Conservation (phyloP, 1,284 basidiomycete genomes). For the Amylostereum areolatum region DNA sequence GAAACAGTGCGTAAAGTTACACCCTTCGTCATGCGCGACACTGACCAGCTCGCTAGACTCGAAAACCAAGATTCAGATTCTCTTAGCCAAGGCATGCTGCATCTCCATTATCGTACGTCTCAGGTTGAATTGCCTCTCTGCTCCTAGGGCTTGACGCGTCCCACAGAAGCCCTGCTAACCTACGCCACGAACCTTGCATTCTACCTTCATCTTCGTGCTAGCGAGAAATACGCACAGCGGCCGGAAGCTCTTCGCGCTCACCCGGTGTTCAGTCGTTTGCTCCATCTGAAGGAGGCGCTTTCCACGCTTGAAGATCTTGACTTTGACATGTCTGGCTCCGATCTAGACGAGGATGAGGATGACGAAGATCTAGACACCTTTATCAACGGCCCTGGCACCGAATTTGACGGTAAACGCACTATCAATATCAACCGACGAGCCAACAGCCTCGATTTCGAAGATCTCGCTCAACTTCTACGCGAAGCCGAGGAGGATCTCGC, state of each 20-base stretch:
- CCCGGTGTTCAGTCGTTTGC: conserved; percentile 77
- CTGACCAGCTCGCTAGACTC: conserved; percentile 30
- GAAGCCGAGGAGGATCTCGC: conserved; percentile 34
- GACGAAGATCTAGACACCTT: conserved; percentile 19
- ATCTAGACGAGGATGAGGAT: conserved; percentile 31
- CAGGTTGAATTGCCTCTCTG: not conserved
- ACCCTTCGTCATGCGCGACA: not conserved
- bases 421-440: conserved; percentile 16
- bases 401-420: conserved; percentile 18
- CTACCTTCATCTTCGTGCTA: conserved; percentile 83
- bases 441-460: conserved; percentile 38
- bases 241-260: conserved; percentile 67
- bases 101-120: conserved; percentile 70
- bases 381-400: not conserved
- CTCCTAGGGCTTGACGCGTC: conserved; percentile 5
- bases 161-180: conserved; percentile 77
- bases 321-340: conserved; percentile 53
- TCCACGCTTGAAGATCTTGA: conserved; percentile 79
- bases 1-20: conserved; percentile 40
- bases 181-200: conserved; percentile 91
- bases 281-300: conserved; percentile 83
- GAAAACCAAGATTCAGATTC: conserved; percentile 40
- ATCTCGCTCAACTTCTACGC: conserved; percentile 49
- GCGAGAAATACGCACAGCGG: conserved; percentile 52
- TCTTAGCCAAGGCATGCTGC: conserved; percentile 58